These are phyloP conservation scores for Spizellomyces sp. DNA, from an alignment of 192 early-diverging fungal genomes.

Conservation along the genomic window DNA sequence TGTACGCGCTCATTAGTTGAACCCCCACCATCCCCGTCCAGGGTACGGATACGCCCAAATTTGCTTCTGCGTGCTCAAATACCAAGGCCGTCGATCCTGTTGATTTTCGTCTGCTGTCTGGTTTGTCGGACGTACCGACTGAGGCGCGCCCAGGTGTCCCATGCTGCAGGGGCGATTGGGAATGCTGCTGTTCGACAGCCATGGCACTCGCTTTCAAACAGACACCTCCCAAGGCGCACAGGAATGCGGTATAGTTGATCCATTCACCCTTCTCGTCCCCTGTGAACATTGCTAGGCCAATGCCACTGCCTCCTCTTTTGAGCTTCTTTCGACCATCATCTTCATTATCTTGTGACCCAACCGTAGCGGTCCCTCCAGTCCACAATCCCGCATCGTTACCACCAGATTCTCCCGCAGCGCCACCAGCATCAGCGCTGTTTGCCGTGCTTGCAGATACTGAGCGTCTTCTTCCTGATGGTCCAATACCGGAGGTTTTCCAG, in stretches of 20 bases:
- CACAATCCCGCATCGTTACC: background rate
- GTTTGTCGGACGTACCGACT: background rate
- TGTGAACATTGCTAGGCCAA: background rate
- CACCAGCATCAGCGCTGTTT: background rate
- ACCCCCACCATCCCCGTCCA: constrained; percentile 29
- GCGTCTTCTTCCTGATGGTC: constrained; percentile 2
- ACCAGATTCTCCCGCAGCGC: background rate
- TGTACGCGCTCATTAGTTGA: constrained; percentile 27
- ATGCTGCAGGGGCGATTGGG: background rate
- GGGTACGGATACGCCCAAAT: background rate
- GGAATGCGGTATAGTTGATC: constrained; percentile 82
- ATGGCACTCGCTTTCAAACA: constrained; percentile 49
- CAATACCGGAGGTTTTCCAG: constrained; percentile 54
- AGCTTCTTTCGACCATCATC: constrained; percentile 3
- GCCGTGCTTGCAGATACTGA: background rate
- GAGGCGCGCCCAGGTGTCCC: background rate
- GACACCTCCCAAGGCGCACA: constrained; percentile 77
- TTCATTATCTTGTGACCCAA: background rate
- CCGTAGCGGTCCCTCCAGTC: background rate
- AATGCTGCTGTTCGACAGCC: constrained; percentile 15
- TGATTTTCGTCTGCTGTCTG: constrained; percentile 16
- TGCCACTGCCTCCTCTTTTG: constrained; percentile 8
- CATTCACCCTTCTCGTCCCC: constrained; percentile 63
- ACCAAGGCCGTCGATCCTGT: constrained; percentile 19
- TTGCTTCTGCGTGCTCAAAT: background rate